These are phyloP conservation scores for Rhizopus sp. DNA, from an alignment of 371 early-diverging fungal genomes.

Conservation along the genomic window DNA sequence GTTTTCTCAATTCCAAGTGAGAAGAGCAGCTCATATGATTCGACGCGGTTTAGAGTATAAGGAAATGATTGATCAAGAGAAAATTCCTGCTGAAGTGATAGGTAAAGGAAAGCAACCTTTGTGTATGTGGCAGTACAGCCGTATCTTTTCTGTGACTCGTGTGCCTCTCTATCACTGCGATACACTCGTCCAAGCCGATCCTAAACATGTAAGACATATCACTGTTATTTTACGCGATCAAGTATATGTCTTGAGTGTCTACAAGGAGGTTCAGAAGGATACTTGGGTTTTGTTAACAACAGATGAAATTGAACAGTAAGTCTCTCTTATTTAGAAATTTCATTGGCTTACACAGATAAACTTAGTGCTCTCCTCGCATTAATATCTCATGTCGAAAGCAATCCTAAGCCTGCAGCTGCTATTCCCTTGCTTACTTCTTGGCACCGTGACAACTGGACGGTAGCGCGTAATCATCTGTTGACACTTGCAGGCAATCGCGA, in stretches of 20 bases:
- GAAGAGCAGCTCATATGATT: conserved; percentile 85
- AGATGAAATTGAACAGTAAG: conserved; percentile 77
- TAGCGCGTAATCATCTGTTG: conserved; percentile 62
- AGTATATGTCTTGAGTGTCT: conserved; percentile 72
- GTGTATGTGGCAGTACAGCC: conserved; percentile 89
- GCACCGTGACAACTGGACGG: conserved; percentile 84
- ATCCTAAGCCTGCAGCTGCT: conserved; percentile 48
- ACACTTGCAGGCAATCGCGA: conserved; percentile 57
- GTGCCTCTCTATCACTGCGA: conserved; percentile 77
- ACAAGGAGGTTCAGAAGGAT: conserved; percentile 40
- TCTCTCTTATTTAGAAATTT: background rate
- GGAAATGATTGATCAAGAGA: conserved; percentile 64
- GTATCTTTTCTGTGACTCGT: conserved; percentile 78
- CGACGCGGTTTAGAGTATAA: conserved; percentile 72
- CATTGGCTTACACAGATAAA: background rate
- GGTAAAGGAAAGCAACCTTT: conserved; percentile 45
- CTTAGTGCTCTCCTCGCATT: conserved; percentile 32
- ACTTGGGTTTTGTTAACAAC: conserved; percentile 51
- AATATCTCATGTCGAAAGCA: conserved; percentile 46
- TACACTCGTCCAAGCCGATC: conserved; percentile 50
- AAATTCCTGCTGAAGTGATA: conserved; percentile 58
- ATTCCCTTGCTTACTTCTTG: conserved; percentile 82
- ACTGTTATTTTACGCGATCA: conserved; percentile 78
- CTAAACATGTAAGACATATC: conserved; percentile 64
- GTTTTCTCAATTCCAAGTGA: conserved; percentile 79